A percentile compares a stretch with the other conserved stretches of the same genome.
These are phyloP conservation scores for Lasiodiplodia theobromae DNA, from an alignment of 2,329 filamentous ascomycete species.

Conservation along the genomic window DNA sequence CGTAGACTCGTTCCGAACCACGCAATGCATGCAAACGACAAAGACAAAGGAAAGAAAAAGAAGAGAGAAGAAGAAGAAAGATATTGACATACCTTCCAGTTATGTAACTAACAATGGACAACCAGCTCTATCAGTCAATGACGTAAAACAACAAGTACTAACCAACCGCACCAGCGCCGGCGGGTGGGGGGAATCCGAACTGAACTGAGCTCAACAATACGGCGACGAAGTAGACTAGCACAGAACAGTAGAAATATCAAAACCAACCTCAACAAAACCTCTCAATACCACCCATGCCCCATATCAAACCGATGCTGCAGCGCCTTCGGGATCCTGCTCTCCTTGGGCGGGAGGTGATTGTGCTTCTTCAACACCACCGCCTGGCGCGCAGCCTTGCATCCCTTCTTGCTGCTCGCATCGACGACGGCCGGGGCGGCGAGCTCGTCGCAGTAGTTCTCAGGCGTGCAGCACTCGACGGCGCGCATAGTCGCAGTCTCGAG, in stretches of 20 bases:
- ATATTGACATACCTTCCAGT: no score
- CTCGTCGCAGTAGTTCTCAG: constrained; percentile 71
- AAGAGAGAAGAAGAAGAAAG: no score
- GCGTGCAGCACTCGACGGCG: constrained; percentile 79
- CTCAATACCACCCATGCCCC: constrained; percentile 42
- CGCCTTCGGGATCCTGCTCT: constrained; percentile 45
- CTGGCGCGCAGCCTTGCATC: constrained; percentile 43
- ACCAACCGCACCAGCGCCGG: no score
- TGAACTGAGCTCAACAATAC: no score
- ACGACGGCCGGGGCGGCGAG: constrained; percentile 58
- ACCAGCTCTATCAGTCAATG: no score
- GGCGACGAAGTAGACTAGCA: no score
- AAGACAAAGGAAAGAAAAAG: not conserved
- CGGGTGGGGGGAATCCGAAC: no score
- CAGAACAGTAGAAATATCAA: no score
- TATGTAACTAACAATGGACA: no score
- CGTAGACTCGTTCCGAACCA: no score
- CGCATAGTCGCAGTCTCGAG: constrained; percentile 76
- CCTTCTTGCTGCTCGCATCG: constrained; percentile 61
- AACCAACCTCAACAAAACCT: not conserved
- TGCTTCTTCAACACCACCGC: constrained; percentile 52
- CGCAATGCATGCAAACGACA: not conserved
- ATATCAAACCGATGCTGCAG: constrained; percentile 50
- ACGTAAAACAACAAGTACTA: no score
- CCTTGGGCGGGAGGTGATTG: constrained; percentile 53